Evolutionary conservation across 2,329 filamentous ascomycete genomes (phyloP), one percentile per base, ranked within the genome.

Genomic region (Pseudofabraea citricarpa): DNA sequence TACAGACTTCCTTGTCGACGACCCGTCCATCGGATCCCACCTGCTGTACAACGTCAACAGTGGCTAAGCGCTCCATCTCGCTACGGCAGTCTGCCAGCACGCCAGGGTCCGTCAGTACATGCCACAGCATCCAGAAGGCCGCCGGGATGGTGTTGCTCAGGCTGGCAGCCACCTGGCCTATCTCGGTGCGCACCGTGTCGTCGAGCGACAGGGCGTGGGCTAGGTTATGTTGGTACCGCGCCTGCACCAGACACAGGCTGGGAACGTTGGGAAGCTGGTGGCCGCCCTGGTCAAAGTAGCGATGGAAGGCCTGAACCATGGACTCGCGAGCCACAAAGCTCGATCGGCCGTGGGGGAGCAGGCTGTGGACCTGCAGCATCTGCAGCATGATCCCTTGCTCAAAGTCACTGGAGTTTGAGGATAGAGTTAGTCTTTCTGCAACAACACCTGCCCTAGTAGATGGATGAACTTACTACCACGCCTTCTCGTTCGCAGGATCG

Each of bases 131-230:
- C 69, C 69, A 72, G 49, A 71, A 71, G 0, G 60, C 44, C 0
- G 66, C 53, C 0, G 66, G 64, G 0, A 58, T 56, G 1, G 65
- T 69, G 40, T 70, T 73, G 15, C 62, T 61, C 1, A 72, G 52
- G 22, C 69, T 52, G 0, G 63, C 69, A 38, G 71, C 59, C 1
- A 61, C 61, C 2, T 62, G 60, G 9, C 64, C 69, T 37, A 68
- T 62, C 46, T 72, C 68, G 43, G 64, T 64, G 27, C 64, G 59
- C 6, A 66, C 67, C 4, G 65, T 64, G 46, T 71, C 67, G 18
- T 50, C 48, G 0, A 62, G 32, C 2, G 57, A 43, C 4, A 72
- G 51, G 1, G 61, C 59, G 40, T 63, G 52, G 15, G 56, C 44
- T 0, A 48, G 49, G 39, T 62, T 62, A 2, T 51, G 53, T 21